A percentile compares a stretch with the other conserved stretches of the same genome.
phyloP scores from a whole-genome alignment of 345 rosid genomes.

The Salix purpurea region DNA sequence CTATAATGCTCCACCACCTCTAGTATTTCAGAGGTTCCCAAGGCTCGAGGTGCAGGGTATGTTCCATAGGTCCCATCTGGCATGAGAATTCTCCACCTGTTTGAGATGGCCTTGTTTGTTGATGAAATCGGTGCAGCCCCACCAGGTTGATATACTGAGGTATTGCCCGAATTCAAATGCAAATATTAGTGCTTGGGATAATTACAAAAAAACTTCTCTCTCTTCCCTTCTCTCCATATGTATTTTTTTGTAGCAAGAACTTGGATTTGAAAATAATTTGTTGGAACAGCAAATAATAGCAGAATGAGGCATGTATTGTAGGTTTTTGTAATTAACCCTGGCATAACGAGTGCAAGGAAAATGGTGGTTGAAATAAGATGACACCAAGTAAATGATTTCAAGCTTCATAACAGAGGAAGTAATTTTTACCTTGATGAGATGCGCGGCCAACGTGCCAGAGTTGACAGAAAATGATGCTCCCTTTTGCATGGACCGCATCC shows the following conservation, averaged over 20 bases:
- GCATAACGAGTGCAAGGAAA: background rate
- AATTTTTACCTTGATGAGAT: slow-evolving; percentile 51
- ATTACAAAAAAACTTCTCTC: no score
- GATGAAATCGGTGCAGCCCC: slow-evolving; percentile 74
- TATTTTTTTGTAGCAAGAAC: no score
- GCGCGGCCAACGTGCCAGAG: slow-evolving; percentile 95
- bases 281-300: no score
- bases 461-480: slow-evolving; percentile 77
- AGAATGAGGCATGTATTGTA: no score
- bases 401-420: background rate
- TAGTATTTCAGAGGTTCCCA: slow-evolving; percentile 47
- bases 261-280: no score
- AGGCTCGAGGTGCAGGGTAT: slow-evolving; percentile 45
- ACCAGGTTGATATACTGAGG: slow-evolving; percentile 68
- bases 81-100: slow-evolving; percentile 61
- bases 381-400: background rate
- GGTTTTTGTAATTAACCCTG: no score
- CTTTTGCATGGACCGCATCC: slow-evolving; percentile 72
- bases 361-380: background rate
- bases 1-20: slow-evolving; percentile 54
- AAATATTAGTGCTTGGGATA: background rate
- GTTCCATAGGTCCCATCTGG: slow-evolving; percentile 51
- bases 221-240: no score
- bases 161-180: background rate
- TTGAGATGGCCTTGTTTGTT: slow-evolving; percentile 51